Evolutionary conservation across 2,329 filamentous ascomycete genomes (phyloP).

Genomic region (Tolypocladium sp.): DNA sequence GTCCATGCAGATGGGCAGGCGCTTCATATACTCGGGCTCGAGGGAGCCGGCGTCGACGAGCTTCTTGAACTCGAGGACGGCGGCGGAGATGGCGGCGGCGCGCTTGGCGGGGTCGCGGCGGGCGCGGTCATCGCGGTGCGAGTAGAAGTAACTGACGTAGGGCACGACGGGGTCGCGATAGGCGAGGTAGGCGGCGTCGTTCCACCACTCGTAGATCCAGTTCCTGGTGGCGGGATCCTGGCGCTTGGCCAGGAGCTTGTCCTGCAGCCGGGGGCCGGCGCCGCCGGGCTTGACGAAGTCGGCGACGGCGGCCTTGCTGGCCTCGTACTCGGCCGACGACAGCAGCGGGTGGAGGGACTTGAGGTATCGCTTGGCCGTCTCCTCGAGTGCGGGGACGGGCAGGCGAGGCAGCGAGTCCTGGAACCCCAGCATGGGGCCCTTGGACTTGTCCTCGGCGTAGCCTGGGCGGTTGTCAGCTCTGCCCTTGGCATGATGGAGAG

Average conservation of each 20-base stretch:
- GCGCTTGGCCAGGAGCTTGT: constrained; percentile 71
- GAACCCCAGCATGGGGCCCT: constrained; percentile 74
- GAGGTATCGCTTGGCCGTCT: constrained; percentile 72
- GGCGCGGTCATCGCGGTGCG: constrained; percentile 84
- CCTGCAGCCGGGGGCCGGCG: constrained; percentile 73
- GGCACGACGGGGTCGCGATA: constrained; percentile 96
- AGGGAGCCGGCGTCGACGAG: constrained; percentile 74
- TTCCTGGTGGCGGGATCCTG: constrained; percentile 78
- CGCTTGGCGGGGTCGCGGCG: constrained; percentile 85
- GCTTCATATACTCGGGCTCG: constrained; percentile 98
- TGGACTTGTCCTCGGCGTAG: constrained; percentile 71
- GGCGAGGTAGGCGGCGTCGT: constrained; percentile 80
- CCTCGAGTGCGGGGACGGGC: constrained; percentile 73
- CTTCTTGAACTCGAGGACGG: constrained; percentile 87
- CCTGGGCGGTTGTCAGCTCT: constrained; percentile 32
- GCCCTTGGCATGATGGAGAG: not conserved
- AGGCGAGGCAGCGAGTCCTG: constrained; percentile 76
- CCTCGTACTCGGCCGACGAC: constrained; percentile 56
- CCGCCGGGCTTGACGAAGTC: constrained; percentile 87
- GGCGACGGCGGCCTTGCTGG: constrained; percentile 72
- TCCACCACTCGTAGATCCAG: constrained; percentile 99
- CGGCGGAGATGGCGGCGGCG: constrained; percentile 80
- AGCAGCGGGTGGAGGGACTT: constrained; percentile 72
- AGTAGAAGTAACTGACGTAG: constrained; percentile 99
- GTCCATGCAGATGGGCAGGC: constrained; percentile 94